These are phyloP conservation scores for Trichoderma koningiopsis DNA, from an alignment of 2,329 filamentous ascomycete species.

Conservation along the genomic window DNA sequence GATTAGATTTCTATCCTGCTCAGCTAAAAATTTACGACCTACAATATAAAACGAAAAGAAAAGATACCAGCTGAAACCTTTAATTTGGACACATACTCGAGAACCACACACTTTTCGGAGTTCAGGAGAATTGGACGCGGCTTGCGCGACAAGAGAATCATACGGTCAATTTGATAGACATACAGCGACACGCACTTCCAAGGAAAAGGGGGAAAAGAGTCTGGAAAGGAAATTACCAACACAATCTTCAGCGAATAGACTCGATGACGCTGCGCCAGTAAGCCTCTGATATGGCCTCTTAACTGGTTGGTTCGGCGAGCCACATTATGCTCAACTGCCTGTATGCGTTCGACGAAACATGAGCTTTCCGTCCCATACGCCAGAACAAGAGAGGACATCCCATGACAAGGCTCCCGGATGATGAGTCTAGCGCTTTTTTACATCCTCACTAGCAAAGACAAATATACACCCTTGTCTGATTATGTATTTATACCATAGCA, in stretches of 20 bases:
- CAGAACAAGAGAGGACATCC: neutral
- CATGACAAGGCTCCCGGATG: neutral
- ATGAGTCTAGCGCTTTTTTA: neutral
- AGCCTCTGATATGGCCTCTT: neutral
- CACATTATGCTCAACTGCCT: neutral
- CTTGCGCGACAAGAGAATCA: neutral
- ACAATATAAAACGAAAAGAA: neutral
- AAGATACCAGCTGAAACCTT: neutral
- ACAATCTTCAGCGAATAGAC: neutral
- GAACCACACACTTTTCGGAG: neutral
- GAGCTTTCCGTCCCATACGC: neutral
- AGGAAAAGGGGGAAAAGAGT: neutral
- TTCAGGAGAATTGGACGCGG: neutral
- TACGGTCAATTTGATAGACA: neutral
- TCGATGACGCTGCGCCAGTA: neutral
- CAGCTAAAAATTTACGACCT: slow-evolving; percentile 36
- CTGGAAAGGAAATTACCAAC: neutral
- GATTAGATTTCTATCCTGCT: slow-evolving; percentile 42
- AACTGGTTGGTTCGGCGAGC: neutral
- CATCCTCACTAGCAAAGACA: neutral
- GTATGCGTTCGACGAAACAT: neutral
- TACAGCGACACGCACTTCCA: neutral
- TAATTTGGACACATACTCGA: neutral
- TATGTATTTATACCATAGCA: neutral
- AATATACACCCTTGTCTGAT: neutral